These are phyloP conservation scores for Botryotinia narcissicola DNA, from an alignment of 2,329 filamentous ascomycete genomes.

Conservation along the genomic window DNA sequence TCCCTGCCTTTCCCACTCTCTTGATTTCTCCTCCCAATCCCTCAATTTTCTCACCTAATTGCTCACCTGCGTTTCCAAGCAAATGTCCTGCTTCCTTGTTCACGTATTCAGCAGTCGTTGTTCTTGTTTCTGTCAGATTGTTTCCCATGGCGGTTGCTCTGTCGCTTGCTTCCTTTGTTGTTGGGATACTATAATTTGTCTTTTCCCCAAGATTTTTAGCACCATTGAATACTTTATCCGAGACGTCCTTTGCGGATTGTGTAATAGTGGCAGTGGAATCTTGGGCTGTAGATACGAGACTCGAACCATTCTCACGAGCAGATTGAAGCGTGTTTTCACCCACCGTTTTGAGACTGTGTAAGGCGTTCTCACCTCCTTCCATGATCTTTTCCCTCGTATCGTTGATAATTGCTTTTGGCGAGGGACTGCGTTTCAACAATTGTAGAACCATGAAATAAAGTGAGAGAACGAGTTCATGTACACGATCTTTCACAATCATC, in stretches of 20 bases:
- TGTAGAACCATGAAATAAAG: slow-evolving; percentile 66
- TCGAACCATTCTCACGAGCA: background rate
- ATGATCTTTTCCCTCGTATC: slow-evolving; percentile 35
- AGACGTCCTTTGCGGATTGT: background rate
- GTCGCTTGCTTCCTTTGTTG: background rate
- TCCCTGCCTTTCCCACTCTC: slow-evolving; percentile 8
- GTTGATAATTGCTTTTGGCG: slow-evolving; percentile 42
- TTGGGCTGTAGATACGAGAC: background rate
- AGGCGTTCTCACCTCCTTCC: slow-evolving; percentile 26
- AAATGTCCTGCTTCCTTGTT: slow-evolving; percentile 34
- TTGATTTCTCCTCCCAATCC: slow-evolving; percentile 28
- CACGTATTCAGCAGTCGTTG: slow-evolving; percentile 24
- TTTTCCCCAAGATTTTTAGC: background rate
- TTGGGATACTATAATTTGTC: background rate
- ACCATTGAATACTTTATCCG: background rate
- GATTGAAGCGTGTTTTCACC: background rate
- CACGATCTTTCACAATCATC: slow-evolving; percentile 79
- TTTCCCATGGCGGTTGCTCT: slow-evolving; percentile 18
- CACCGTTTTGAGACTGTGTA: background rate
- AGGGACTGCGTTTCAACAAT: slow-evolving; percentile 44
- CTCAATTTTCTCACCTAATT: slow-evolving; percentile 31
- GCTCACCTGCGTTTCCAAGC: slow-evolving; percentile 35
- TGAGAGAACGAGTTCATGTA: slow-evolving; percentile 70
- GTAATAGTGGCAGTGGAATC: background rate
- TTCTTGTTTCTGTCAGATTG: slow-evolving; percentile 25